Evolutionary conservation across 2,329 filamentous ascomycete genomes (phyloP).

Genomic region (Geosmithia morbida): DNA sequence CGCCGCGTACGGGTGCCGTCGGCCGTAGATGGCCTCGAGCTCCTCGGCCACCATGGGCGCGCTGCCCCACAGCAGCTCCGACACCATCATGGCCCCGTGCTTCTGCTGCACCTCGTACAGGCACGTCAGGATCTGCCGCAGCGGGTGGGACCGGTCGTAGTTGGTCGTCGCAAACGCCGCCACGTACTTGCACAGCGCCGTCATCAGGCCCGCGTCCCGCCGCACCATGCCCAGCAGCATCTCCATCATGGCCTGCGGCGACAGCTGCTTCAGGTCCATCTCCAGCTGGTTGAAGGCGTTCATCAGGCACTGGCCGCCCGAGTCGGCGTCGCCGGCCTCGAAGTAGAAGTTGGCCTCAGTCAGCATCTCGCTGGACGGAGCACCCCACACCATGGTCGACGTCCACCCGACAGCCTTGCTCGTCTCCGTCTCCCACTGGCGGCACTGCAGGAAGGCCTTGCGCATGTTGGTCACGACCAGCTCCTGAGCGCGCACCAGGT

Average conservation of each 20-base stretch:
- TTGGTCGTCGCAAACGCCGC: slow-evolving; percentile 27
- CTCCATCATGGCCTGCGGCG: slow-evolving; percentile 26
- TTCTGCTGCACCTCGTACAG: slow-evolving; percentile 30
- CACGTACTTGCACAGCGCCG: slow-evolving; percentile 29
- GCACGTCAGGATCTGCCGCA: slow-evolving; percentile 26
- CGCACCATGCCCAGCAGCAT: slow-evolving; percentile 27
- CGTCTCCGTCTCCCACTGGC: slow-evolving; percentile 24
- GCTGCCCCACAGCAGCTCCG: slow-evolving; percentile 25
- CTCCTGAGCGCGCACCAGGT: slow-evolving; percentile 27
- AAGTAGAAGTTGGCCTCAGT: slow-evolving; percentile 27
- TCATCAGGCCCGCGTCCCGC: slow-evolving; percentile 27
- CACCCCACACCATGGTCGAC: slow-evolving; percentile 26
- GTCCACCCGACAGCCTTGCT: slow-evolving; percentile 23
- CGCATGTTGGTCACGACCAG: slow-evolving; percentile 26
- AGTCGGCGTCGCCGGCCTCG: slow-evolving; percentile 22
- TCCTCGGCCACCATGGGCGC: slow-evolving; percentile 26
- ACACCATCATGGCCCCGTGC: slow-evolving; percentile 25
- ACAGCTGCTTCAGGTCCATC: slow-evolving; percentile 24
- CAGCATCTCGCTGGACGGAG: slow-evolving; percentile 26
- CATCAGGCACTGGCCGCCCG: slow-evolving; percentile 24
- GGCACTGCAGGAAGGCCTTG: slow-evolving; percentile 27
- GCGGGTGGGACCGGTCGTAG: slow-evolving; percentile 24
- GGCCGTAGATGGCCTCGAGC: slow-evolving; percentile 26
- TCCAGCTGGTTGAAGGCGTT: slow-evolving; percentile 27
- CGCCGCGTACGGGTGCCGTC: slow-evolving; percentile 26